phyloP scores from a whole-genome alignment of 805 yeast species.

The Saccharomyces jurei region DNA sequence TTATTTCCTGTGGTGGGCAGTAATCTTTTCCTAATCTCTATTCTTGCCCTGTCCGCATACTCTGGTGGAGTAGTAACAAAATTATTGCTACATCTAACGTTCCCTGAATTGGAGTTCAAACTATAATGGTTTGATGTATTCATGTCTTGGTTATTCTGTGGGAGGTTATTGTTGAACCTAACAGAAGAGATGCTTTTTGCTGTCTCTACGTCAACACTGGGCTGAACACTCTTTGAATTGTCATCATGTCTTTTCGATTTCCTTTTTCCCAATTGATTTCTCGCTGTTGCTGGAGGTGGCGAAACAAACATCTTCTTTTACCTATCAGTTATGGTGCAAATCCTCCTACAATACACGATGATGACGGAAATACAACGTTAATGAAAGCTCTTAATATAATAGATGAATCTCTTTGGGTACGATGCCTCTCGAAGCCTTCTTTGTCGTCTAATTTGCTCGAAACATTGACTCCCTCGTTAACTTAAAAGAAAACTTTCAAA shows the following conservation, averaged over 20 bases:
- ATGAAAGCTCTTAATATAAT: not conserved
- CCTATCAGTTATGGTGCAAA: not conserved
- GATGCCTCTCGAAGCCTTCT: not conserved
- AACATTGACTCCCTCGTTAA: not conserved
- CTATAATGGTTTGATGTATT: slow-evolving; percentile 1
- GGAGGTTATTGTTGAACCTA: not conserved
- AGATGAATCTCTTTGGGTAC: not conserved
- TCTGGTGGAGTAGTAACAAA: slow-evolving; percentile 31
- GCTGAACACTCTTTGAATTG: slow-evolving; percentile 4
- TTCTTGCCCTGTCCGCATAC: slow-evolving; percentile 30
- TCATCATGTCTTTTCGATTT: slow-evolving; percentile 3
- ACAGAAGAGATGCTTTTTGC: not conserved
- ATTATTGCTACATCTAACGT: slow-evolving; percentile 5
- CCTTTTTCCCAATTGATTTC: slow-evolving; percentile 14
- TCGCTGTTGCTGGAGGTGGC: slow-evolving; percentile 28
- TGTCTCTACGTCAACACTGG: slow-evolving; percentile 2
- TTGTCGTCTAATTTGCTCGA: not conserved
- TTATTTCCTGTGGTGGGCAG: slow-evolving; percentile 5
- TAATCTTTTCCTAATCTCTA: slow-evolving; percentile 27
- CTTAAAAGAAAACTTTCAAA: not conserved
- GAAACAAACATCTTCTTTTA: slow-evolving; percentile 23
- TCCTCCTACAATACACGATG: not conserved
- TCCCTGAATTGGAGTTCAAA: slow-evolving; percentile 1
- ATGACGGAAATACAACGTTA: not conserved
- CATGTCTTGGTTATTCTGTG: not conserved